These are phyloP conservation scores for Teunomyces stri DNA, from an alignment of 805 yeast genomes.

Conservation along the genomic window DNA sequence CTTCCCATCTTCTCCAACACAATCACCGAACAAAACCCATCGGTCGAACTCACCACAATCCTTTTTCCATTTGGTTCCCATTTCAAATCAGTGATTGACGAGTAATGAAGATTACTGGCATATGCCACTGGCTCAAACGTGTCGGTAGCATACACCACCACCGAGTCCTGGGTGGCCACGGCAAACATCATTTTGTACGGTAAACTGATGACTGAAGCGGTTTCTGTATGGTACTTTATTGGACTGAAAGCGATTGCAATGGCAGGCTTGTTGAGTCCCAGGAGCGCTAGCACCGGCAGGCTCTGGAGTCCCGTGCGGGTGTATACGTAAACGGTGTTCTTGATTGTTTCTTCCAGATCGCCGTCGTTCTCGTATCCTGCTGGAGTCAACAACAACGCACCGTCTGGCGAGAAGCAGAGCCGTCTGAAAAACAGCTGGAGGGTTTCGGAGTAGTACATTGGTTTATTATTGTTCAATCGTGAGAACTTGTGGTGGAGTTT, in stretches of 20 bases:
- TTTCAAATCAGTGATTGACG: constrained; percentile 80
- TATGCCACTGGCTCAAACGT: constrained; percentile 64
- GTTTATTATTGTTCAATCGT: constrained; percentile 11
- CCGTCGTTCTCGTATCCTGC: constrained; percentile 9
- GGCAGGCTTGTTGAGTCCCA: constrained; percentile 81
- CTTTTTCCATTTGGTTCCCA: constrained; percentile 80
- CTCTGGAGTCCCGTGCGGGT: constrained; percentile 64
- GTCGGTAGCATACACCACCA: constrained; percentile 79
- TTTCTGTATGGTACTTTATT: constrained; percentile 45
- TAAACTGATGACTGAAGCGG: constrained; percentile 39
- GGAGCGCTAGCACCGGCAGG: constrained; percentile 75
- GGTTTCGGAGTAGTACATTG: constrained; percentile 78
- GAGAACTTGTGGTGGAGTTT: constrained; percentile 12
- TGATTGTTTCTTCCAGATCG: constrained; percentile 10
- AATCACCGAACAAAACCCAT: constrained; percentile 83
- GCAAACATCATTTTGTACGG: constrained; percentile 87
- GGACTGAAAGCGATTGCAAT: constrained; percentile 81
- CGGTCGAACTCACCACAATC: constrained; percentile 78
- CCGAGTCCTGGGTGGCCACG: constrained; percentile 86
- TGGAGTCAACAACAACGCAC: constrained; percentile 68
- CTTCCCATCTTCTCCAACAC: constrained; percentile 59
- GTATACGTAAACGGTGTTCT: constrained; percentile 77
- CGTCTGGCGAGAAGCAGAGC: constrained; percentile 86
- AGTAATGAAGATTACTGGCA: constrained; percentile 79
- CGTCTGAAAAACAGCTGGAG: constrained; percentile 89